Percentiles rank a stretch among this genome's conserved stretches.
These are phyloP conservation scores for Thielaviopsis populi DNA, from an alignment of 2,329 filamentous ascomycete genomes.

Conservation along the genomic window DNA sequence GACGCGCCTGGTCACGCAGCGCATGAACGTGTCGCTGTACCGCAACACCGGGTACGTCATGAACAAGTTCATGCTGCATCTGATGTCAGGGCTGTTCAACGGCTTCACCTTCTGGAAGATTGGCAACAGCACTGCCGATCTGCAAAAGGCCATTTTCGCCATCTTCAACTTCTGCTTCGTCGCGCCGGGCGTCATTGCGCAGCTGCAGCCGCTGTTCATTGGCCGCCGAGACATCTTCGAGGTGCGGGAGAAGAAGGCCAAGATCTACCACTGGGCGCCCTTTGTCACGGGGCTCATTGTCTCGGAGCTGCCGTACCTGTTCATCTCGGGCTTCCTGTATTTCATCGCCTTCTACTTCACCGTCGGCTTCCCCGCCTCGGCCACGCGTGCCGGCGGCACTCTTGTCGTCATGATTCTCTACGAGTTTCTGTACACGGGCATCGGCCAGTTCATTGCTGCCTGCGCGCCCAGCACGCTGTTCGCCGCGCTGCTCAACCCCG, in stretches of 20 bases:
- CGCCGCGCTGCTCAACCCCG: conserved; percentile 41
- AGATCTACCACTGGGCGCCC: conserved; percentile 48
- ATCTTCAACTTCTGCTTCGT: conserved; percentile 51
- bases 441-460: conserved; percentile 49
- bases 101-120: conserved; percentile 49
- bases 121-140: conserved; percentile 33
- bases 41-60: conserved; percentile 52
- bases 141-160: conserved; percentile 42
- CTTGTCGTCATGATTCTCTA: conserved; percentile 44
- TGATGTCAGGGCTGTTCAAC: conserved; percentile 41
- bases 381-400: conserved; percentile 34
- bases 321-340: conserved; percentile 51
- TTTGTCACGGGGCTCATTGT: conserved; percentile 51
- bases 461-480: conserved; percentile 47
- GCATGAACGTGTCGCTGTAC: conserved; percentile 47
- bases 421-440: conserved; percentile 44
- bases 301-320: conserved; percentile 54
- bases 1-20: conserved; percentile 45
- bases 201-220: conserved; percentile 45
- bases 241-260: conserved; percentile 43
- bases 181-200: conserved; percentile 41
- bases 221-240: conserved; percentile 43
- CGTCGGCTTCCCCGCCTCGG: conserved; percentile 32
- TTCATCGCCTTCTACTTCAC: conserved; percentile 42
- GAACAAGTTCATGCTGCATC: conserved; percentile 45